These are phyloP conservation scores for Barnettozyma populi DNA, from an alignment of 805 yeast genomes.

Conservation along the genomic window DNA sequence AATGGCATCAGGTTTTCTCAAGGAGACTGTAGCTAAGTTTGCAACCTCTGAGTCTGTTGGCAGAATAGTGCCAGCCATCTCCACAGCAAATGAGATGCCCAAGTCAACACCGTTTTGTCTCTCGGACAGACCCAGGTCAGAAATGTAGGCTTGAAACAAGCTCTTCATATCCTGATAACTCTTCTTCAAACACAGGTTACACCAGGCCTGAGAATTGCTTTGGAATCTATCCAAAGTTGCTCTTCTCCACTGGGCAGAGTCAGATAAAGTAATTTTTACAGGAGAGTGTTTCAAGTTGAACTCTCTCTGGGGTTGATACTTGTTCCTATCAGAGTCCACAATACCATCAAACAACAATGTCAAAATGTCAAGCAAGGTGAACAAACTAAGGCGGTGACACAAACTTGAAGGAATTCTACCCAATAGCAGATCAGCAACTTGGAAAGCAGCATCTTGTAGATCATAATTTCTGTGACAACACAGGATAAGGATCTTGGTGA, in stretches of 20 bases:
- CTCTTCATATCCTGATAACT: conserved; percentile 74
- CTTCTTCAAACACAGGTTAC: conserved; percentile 46
- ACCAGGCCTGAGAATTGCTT: conserved; percentile 62
- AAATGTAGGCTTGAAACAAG: conserved; percentile 70
- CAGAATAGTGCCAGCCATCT: conserved; percentile 74
- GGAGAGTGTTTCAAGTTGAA: conserved; percentile 43
- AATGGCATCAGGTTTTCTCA: conserved; percentile 46
- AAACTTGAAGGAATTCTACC: conserved; percentile 67
- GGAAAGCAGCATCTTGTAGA: conserved; percentile 75
- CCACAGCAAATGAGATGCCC: conserved; percentile 89
- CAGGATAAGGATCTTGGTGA: conserved; percentile 58
- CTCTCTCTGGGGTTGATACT: conserved; percentile 76
- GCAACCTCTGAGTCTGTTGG: conserved; percentile 62
- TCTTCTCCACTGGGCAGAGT: conserved; percentile 69
- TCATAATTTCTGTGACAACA: conserved; percentile 75
- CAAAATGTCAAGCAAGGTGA: conserved; percentile 74
- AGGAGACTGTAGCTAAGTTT: conserved; percentile 35
- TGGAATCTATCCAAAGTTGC: conserved; percentile 58
- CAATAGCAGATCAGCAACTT: conserved; percentile 67
- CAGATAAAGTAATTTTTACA: conserved; percentile 51
- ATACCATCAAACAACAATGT: conserved; percentile 73
- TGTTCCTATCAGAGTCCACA: conserved; percentile 76
- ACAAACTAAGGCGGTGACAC: conserved; percentile 69
- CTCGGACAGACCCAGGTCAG: conserved; percentile 35
- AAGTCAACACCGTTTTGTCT: conserved; percentile 47